Conservation (phyloP, 495 filamentous ascomycete genomes). For the Alectoria sarmentosa region DNA sequence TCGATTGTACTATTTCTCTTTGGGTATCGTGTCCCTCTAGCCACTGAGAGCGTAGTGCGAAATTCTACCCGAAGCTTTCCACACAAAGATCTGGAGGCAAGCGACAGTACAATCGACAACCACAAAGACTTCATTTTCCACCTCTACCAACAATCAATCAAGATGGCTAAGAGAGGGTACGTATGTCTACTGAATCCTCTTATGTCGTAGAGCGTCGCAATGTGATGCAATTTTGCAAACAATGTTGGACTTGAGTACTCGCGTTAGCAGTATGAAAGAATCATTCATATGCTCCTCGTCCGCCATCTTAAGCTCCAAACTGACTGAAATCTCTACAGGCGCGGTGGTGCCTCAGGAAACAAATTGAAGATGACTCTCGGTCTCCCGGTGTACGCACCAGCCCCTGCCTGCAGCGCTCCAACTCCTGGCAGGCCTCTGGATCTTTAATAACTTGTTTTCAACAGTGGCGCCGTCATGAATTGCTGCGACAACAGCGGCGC, state of each 20-base stretch:
- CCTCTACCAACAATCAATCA: slow-evolving; percentile 24
- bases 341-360: slow-evolving; percentile 94
- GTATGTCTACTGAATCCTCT: slow-evolving; percentile 26
- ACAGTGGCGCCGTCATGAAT: slow-evolving; percentile 91
- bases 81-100: slow-evolving; percentile 11
- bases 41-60: slow-evolving; percentile 1
- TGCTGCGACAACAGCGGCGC: slow-evolving; percentile 98
- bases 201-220: no score
- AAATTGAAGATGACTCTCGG: slow-evolving; percentile 99
- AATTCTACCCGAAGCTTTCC: slow-evolving; percentile 7
- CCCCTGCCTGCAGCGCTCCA: neutral
- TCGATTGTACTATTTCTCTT: neutral
- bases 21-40: neutral
- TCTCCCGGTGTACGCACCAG: slow-evolving; percentile 83
- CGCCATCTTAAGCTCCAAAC: slow-evolving; percentile 18
- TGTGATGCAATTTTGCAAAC: no score
- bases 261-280: no score
- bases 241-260: no score
- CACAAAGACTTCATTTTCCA: neutral
- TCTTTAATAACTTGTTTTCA: slow-evolving; percentile 20
- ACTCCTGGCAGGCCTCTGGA: neutral
- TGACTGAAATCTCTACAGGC: slow-evolving; percentile 39
- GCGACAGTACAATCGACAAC: slow-evolving; percentile 1
- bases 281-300: no score
- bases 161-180: slow-evolving; percentile 54